Evolutionary conservation across 306 rosid genomes (phyloP), one percentile per base, ranked within the genome.

Genomic region (Cicer yamashitae): DNA sequence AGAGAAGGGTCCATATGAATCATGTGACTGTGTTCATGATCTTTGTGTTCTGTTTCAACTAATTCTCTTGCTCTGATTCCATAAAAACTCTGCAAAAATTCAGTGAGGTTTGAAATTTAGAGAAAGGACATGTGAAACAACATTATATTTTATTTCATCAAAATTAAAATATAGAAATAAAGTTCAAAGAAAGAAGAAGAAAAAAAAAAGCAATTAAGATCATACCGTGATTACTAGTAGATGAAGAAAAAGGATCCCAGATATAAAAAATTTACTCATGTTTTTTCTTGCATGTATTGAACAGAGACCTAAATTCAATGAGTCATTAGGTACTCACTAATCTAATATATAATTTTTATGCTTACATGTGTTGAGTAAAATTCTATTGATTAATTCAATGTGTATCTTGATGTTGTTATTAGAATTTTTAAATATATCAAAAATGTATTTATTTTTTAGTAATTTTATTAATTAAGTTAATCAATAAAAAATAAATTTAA

Each of bases 1-100:
- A 75, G 6, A 11, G 83, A 76, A 80, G 90, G 87, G 20, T 89
- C 90, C 60, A 79, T 60, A 18, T 83, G 82, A 75, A 2, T 15
- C 34, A 71, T 75, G 65, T 38, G 10, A 14, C 3, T 30, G 7
- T 63, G 80, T 7, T 44, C 60, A 13, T 66, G 50, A 43, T 43
- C 4, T 15, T 10, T 53, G 11, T 70, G 79, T 25, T 22, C 15
- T 54, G 70, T 66, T 18, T 14, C 45, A 3, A 25, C 71, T 17
- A 84, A 20, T 41, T 80, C 77, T 34, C 74, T 69, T 37, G 83
- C 81, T 46, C 64, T 67, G 70, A 38, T 85, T 66, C 69, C 80
- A 38, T 17, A 37, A 34, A 34, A 77, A 80, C 65, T 37, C 93
- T 88, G 84, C 80, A 75, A 58, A 59, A 67, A 8, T 15, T 41